Percentiles rank a stretch among this genome's conserved stretches.
These are phyloP conservation scores for Colletotrichum tanaceti DNA, from an alignment of 2,329 filamentous ascomycete species.

Conservation along the genomic window DNA sequence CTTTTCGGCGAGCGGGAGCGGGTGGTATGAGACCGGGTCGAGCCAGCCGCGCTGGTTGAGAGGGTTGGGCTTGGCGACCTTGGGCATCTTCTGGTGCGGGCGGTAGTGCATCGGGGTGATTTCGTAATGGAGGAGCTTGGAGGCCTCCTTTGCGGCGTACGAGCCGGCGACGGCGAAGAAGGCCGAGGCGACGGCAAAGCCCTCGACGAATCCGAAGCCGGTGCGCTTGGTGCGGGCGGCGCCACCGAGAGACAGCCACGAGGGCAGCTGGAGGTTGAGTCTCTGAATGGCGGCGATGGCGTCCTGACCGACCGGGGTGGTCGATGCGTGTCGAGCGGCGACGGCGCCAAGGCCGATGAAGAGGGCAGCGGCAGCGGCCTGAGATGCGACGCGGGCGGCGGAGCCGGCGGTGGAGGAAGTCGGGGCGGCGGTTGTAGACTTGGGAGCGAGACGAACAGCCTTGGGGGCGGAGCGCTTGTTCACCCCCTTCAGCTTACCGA, in stretches of 20 bases:
- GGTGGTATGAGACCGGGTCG: slow-evolving; percentile 60
- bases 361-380: slow-evolving; percentile 41
- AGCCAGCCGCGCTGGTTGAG: slow-evolving; percentile 60
- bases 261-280: slow-evolving; percentile 35
- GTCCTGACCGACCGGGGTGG: slow-evolving; percentile 34
- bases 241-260: slow-evolving; percentile 21
- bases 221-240: slow-evolving; percentile 32
- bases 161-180: slow-evolving; percentile 49
- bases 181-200: slow-evolving; percentile 52
- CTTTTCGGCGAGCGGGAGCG: slow-evolving; percentile 58
- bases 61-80: slow-evolving; percentile 51
- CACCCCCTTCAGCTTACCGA: slow-evolving; percentile 54
- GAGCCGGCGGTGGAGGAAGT: slow-evolving; percentile 22
- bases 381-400: slow-evolving; percentile 30
- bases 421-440: slow-evolving; percentile 13
- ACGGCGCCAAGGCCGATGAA: slow-evolving; percentile 42
- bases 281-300: slow-evolving; percentile 38
- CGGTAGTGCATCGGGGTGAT: slow-evolving; percentile 50
- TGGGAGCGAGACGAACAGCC: slow-evolving; percentile 43
- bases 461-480: slow-evolving; percentile 42
- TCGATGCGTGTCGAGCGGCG: slow-evolving; percentile 42
- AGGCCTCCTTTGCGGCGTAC: slow-evolving; percentile 46
- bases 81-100: slow-evolving; percentile 54
- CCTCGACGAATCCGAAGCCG: slow-evolving; percentile 51
- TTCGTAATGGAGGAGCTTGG: slow-evolving; percentile 49